Evolutionary conservation across 768 basidiomycete genomes (phyloP), one percentile per base, ranked within the genome.

Genomic region (Boletus patriciae): DNA sequence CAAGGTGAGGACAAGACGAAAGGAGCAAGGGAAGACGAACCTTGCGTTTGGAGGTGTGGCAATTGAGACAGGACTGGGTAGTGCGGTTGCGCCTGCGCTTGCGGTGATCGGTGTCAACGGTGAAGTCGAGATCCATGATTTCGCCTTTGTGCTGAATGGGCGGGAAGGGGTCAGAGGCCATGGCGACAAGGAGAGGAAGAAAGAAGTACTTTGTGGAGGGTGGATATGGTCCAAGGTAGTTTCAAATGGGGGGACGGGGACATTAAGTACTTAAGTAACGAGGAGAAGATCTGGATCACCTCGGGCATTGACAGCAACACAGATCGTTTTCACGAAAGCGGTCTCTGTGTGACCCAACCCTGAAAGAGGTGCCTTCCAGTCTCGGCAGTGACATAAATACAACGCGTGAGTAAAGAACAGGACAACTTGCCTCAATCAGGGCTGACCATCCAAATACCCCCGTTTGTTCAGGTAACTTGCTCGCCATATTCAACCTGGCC

Each of bases 21-120:
- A 21, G 16, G 41, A 8, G 12, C 34, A 38, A 34, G 58, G 53
- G 53, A 21, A 16, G 42, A 64, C 79, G 53, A 59, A 92, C 92
- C 82, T 94, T 94, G 65, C 94, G 78, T 76, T 96, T 96, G 52
- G 93, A 94, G 44, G 92, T 94, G 74, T 96, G 94, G 76, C 94
- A 96, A 67, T 92, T 92, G 57, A 86, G 76, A 64, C 85, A 86
- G 23, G 89, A 91, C 77, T 94, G 90, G 3, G 92, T 94, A 46
- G 93, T 94, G 68, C 94, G 81, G 76, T 96, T 96, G 67, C 94
- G 83, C 70, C 93, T 86, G 65, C 92, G 81, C 71, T 89, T 93
- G 74, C 90, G 80, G 65, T 88, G 86, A 76, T 87, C 83, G 21
- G 82, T 86, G 73, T 88, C 87, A 55, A 83, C 74, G 54, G 80